Conservation (phyloP, 2,329 filamentous ascomycete species). For the Colletotrichum trifolii region DNA sequence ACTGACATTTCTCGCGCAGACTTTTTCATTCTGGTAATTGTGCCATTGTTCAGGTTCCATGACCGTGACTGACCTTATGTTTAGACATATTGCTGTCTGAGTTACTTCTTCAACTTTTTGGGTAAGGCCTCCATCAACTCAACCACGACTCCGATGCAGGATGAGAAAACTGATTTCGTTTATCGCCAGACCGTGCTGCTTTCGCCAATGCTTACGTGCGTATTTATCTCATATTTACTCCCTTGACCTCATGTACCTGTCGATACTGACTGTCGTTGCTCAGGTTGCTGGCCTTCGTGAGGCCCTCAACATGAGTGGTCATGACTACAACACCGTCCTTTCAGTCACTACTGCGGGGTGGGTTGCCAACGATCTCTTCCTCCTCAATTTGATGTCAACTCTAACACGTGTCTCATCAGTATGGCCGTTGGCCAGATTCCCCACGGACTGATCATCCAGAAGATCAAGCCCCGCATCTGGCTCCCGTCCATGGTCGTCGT, state of each 20-base stretch:
- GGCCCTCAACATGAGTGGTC: conserved; percentile 63
- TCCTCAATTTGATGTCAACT: rapidly evolving
- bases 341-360: conserved; percentile 50
- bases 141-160: too few species aligned
- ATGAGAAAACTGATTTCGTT: neutral
- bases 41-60: too few species aligned
- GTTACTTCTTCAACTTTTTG: conserved; percentile 52
- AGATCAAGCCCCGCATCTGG: conserved; percentile 60
- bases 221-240: rapidly evolving
- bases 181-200: conserved; percentile 30
- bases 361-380: neutral
- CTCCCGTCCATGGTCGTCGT: conserved; percentile 59
- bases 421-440: conserved; percentile 55
- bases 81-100: conserved; percentile 48
- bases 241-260: too few species aligned
- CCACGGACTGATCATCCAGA: conserved; percentile 58
- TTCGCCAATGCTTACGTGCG: conserved; percentile 37
- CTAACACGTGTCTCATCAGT: neutral
- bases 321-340: conserved; percentile 72
- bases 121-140: conserved; percentile 37
- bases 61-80: neutral
- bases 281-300: conserved; percentile 65
- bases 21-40: conserved; percentile 46
- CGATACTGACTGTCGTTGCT: neutral
- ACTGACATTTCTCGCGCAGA: conserved; percentile 35